Conservation (phyloP, 2,329 filamentous ascomycete species). For the Aureobasidium sp. region DNA sequence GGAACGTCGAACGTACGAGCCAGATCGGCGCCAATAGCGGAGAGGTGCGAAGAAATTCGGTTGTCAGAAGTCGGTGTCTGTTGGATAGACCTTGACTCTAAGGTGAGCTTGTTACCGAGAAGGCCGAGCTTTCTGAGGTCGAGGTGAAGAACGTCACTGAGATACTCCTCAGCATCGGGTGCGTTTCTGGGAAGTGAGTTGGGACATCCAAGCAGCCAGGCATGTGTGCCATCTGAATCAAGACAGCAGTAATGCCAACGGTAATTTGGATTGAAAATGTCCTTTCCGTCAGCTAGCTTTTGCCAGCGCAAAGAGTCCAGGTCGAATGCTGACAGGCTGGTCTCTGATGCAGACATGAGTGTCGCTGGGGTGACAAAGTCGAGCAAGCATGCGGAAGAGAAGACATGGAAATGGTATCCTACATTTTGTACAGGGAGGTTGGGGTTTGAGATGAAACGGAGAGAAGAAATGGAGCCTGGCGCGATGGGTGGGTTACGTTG, state of each 20-base stretch:
- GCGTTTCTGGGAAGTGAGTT: conserved; percentile 61
- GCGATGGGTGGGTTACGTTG: conserved; percentile 48
- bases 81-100: conserved; percentile 28
- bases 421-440: conserved; percentile 82
- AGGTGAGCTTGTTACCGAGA: conserved; percentile 61
- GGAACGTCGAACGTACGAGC: conserved; percentile 79
- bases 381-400: conserved; percentile 83
- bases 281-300: conserved; percentile 85
- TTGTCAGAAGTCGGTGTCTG: conserved; percentile 45
- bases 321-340: conserved; percentile 82
- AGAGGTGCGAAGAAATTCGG: conserved; percentile 41
- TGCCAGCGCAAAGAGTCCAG: conserved; percentile 85
- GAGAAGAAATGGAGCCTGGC: conserved; percentile 78
- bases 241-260: conserved; percentile 98
- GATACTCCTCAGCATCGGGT: conserved; percentile 73
- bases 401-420: conserved; percentile 91
- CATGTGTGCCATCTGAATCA: conserved; percentile 90
- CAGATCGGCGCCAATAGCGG: conserved; percentile 74
- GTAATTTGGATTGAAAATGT: conserved; percentile 86
- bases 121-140: conserved; percentile 88
- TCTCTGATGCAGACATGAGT: conserved; percentile 78
- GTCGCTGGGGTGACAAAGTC: conserved; percentile 92
- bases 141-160: conserved; percentile 90
- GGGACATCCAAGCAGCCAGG: conserved; percentile 90
- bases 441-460: conserved; percentile 82